These are phyloP conservation scores for Penicillium sclerotiorum DNA, from an alignment of 2,329 filamentous ascomycete genomes.

Conservation along the genomic window DNA sequence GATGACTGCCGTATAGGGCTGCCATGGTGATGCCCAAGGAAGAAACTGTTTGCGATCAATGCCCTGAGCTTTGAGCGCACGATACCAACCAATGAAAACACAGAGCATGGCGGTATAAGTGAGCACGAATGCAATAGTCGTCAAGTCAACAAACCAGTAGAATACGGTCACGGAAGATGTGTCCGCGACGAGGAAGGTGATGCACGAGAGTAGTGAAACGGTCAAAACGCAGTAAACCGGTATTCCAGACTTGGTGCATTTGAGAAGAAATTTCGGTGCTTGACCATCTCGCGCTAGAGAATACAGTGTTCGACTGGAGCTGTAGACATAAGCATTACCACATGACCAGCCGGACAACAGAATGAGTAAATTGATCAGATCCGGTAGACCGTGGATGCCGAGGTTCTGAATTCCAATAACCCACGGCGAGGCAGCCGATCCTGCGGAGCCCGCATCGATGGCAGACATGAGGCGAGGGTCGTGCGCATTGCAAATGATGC, in stretches of 20 bases:
- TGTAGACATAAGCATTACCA: constrained; percentile 67
- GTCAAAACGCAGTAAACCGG: constrained; percentile 70
- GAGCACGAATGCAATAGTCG: constrained; percentile 33
- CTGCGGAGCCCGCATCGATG: constrained; percentile 58
- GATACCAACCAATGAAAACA: constrained; percentile 71
- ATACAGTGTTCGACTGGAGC: constrained; percentile 55
- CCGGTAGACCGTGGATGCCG: constrained; percentile 66
- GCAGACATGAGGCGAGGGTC: constrained; percentile 62
- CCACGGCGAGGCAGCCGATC: constrained; percentile 70
- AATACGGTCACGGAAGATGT: constrained; percentile 66
- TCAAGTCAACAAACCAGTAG: constrained; percentile 69
- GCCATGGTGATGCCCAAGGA: constrained; percentile 68
- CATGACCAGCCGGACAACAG: constrained; percentile 71
- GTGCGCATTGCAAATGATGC: constrained; percentile 68
- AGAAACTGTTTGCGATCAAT: constrained; percentile 63
- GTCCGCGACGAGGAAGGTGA: constrained; percentile 72
- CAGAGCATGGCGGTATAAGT: constrained; percentile 66
- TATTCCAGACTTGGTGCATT: constrained; percentile 63
- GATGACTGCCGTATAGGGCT: constrained; percentile 71
- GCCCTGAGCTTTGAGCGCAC: constrained; percentile 68
- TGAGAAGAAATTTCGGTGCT: constrained; percentile 58
- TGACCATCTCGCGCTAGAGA: constrained; percentile 51
- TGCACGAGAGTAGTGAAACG: constrained; percentile 66
- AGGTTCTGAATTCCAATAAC: constrained; percentile 72
- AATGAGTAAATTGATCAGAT: constrained; percentile 73